Percentiles rank a stretch among this genome's conserved stretches.
Evolutionary conservation across 257 asterid species (phyloP).

Genomic region (Solanum bukasovii): DNA sequence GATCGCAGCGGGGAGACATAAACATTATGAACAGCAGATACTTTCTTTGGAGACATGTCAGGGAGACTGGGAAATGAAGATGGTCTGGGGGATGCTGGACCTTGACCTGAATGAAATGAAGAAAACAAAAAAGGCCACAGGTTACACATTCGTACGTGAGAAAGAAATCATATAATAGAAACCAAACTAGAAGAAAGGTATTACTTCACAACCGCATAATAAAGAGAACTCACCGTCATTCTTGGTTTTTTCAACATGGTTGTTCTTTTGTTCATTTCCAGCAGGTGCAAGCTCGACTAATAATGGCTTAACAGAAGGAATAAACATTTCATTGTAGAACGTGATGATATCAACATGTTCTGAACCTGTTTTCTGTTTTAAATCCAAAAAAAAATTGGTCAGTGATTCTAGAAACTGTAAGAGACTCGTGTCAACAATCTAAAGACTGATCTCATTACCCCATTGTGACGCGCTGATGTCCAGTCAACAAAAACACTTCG

Average conservation of each 20-base stretch:
- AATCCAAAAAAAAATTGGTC: slow-evolving; percentile 4
- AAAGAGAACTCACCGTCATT: slow-evolving; percentile 45
- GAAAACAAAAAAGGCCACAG: not conserved
- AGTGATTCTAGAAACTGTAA: not conserved
- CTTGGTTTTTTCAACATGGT: slow-evolving; percentile 38
- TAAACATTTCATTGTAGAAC: slow-evolving; percentile 80
- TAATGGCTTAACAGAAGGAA: slow-evolving; percentile 88
- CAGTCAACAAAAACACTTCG: slow-evolving; percentile 37
- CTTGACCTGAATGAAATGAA: slow-evolving; percentile 36
- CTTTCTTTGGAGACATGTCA: slow-evolving; percentile 99
- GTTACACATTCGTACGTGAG: not conserved
- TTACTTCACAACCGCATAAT: not conserved
- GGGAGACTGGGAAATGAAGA: slow-evolving; percentile 90
- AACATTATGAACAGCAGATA: slow-evolving; percentile 82
- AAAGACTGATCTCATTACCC: slow-evolving; percentile 27
- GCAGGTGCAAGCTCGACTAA: slow-evolving; percentile 77
- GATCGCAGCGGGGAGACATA: slow-evolving; percentile 89
- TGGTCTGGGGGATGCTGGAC: slow-evolving; percentile 73
- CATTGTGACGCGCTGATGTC: slow-evolving; percentile 21
- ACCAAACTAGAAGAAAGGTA: not conserved
- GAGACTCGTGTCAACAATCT: not conserved
- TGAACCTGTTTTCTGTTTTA: slow-evolving; percentile 66
- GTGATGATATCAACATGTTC: slow-evolving; percentile 90
- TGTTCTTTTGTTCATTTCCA: slow-evolving; percentile 41
- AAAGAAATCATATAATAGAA: not conserved